Evolutionary conservation across 2,329 filamentous ascomycete genomes (phyloP).

Genomic region (Xylariales sp.): DNA sequence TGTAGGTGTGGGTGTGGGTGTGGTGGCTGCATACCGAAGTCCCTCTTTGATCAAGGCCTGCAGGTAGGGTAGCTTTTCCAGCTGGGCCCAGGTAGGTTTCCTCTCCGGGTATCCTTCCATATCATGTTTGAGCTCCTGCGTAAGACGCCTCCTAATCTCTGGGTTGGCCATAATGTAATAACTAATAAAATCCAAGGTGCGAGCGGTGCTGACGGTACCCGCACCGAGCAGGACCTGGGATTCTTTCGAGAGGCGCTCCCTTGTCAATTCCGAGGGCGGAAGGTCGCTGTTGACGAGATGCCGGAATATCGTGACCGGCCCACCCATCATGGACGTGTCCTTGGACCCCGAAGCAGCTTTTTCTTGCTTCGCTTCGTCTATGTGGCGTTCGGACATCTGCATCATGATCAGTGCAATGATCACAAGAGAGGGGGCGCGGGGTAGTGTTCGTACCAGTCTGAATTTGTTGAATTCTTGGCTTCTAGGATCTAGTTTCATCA

Average conservation of each 20-base stretch:
- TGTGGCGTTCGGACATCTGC: constrained; percentile 23
- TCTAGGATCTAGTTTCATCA: constrained; percentile 11
- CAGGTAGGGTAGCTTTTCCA: constrained; percentile 44
- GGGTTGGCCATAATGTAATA: constrained; percentile 37
- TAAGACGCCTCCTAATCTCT: constrained; percentile 22
- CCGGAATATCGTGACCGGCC: constrained; percentile 37
- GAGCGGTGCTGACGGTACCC: constrained; percentile 48
- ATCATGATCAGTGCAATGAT: neutral
- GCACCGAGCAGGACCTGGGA: constrained; percentile 40
- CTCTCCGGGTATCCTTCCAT: constrained; percentile 35
- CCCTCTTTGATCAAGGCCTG: constrained; percentile 33
- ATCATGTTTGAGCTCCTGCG: constrained; percentile 37
- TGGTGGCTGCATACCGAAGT: constrained; percentile 43
- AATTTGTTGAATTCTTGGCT: constrained; percentile 18
- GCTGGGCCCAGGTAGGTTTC: constrained; percentile 35
- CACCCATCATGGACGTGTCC: constrained; percentile 12
- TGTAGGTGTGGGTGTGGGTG: constrained; percentile 53
- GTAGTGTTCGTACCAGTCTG: neutral
- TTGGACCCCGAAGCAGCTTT: constrained; percentile 14
- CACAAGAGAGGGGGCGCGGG: neutral
- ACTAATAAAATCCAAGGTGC: constrained; percentile 30
- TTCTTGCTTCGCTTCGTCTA: constrained; percentile 14
- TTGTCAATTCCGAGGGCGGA: constrained; percentile 40
- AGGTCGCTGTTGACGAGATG: constrained; percentile 45
- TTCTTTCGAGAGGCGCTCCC: constrained; percentile 39